phyloP scores from a whole-genome alignment of 352 stramenopile species.

The Thalassiosira exigua region DNA sequence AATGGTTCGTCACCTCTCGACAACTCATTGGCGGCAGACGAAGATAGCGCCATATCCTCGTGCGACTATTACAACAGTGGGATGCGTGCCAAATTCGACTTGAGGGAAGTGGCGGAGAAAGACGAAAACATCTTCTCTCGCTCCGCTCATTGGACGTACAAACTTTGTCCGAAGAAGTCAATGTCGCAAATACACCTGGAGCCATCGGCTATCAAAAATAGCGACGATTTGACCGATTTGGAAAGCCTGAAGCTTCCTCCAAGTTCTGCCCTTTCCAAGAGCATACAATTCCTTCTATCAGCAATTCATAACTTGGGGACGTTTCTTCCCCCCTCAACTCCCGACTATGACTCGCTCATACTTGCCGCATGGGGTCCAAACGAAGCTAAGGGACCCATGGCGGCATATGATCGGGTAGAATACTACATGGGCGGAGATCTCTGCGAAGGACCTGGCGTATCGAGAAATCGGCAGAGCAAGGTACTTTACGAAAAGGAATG shows the following conservation, averaged over 20 bases:
- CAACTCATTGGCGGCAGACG: neutral
- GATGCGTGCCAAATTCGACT: constrained; percentile 26
- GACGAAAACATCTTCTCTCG: constrained; percentile 39
- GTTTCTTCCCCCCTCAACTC: constrained; percentile 30
- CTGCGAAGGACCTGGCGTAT: constrained; percentile 12
- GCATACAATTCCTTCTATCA: constrained; percentile 44
- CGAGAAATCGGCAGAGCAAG: constrained; percentile 44
- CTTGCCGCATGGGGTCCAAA: constrained; percentile 22
- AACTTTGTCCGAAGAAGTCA: constrained; percentile 37
- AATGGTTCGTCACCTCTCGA: constrained; percentile 25
- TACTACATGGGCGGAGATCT: constrained; percentile 57
- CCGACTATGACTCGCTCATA: constrained; percentile 38
- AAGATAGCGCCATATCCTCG: neutral
- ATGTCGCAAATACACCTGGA: constrained; percentile 51
- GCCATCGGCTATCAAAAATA: constrained; percentile 26
- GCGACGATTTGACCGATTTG: neutral
- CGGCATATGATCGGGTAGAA: constrained; percentile 26
- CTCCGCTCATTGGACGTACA: constrained; percentile 57
- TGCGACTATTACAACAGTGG: constrained; percentile 60
- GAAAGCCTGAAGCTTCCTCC: constrained; percentile 38
- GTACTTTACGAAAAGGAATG: constrained; percentile 56
- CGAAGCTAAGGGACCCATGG: constrained; percentile 14
- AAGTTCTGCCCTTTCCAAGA: constrained; percentile 40
- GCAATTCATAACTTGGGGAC: constrained; percentile 41
- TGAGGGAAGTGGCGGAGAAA: constrained; percentile 22